Evolutionary conservation across 176 grass and related monocot species (phyloP).

Genomic region (Secale cereale): DNA sequence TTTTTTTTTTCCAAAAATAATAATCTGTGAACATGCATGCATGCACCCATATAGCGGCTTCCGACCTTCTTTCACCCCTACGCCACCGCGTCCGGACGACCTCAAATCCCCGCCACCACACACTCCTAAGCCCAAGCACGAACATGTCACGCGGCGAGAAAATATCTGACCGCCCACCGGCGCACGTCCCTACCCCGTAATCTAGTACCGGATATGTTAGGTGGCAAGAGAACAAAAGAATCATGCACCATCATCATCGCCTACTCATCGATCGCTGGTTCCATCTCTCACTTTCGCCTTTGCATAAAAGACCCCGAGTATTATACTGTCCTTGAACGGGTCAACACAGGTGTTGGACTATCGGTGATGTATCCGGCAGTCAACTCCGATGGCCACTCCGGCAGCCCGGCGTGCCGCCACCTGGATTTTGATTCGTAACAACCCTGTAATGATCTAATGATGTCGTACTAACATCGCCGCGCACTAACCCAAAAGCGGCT

Average conservation of each 20-base stretch:
- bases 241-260: constrained; percentile 16
- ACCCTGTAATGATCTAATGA: background rate
- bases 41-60: background rate
- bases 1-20: too few relatives aligned
- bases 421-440: constrained; percentile 16
- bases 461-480: constrained; percentile 34
- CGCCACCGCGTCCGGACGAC: background rate
- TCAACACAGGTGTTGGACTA: constrained; percentile 15
- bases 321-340: constrained; percentile 29
- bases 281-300: constrained; percentile 5
- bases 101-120: too few relatives aligned
- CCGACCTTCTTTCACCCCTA: background rate
- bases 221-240: constrained; percentile 29
- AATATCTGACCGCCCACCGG: constrained; percentile 22
- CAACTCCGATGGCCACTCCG: background rate
- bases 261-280: background rate
- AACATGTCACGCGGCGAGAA: background rate
- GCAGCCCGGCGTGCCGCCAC: background rate
- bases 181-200: background rate
- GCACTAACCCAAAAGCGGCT: constrained; percentile 38
- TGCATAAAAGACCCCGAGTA: constrained; percentile 5
- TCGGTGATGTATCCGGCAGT: background rate
- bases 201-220: constrained; percentile 24
- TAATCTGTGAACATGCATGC: background rate
- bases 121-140: background rate